Conservation (phyloP, 1,139 yeast species). For the Nakaseomyces delphensis region DNA sequence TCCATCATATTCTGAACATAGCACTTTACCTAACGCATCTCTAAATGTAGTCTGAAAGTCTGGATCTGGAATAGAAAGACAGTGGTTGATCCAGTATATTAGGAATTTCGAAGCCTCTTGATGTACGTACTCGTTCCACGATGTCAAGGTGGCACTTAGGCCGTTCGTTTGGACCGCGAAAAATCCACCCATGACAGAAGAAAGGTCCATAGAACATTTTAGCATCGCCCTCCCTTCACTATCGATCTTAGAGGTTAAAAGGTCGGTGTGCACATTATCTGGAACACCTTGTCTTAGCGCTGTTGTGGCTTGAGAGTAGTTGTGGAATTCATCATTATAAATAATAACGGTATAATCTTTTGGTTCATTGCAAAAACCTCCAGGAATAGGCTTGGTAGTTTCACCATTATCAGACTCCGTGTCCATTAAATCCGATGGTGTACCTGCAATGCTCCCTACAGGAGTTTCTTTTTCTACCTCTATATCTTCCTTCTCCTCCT, state of each 20-base stretch:
- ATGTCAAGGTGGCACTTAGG: slow-evolving; percentile 46
- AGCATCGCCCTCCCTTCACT: slow-evolving; percentile 34
- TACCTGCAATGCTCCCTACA: neutral
- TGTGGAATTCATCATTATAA: slow-evolving; percentile 72
- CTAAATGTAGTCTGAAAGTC: slow-evolving; percentile 33
- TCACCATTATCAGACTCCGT: neutral
- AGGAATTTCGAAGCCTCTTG: slow-evolving; percentile 40
- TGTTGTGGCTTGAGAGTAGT: slow-evolving; percentile 37
- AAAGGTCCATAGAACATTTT: slow-evolving; percentile 22
- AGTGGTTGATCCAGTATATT: slow-evolving; percentile 43
- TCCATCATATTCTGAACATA: slow-evolving; percentile 20
- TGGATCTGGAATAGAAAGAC: slow-evolving; percentile 34
- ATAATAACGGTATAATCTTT: slow-evolving; percentile 42
- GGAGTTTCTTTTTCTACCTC: slow-evolving; percentile 3
- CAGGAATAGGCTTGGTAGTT: slow-evolving; percentile 3
- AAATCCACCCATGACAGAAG: slow-evolving; percentile 28
- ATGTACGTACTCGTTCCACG: slow-evolving; percentile 41
- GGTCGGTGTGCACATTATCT: slow-evolving; percentile 28
- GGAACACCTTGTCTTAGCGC: slow-evolving; percentile 33
- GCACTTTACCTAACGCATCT: slow-evolving; percentile 28
- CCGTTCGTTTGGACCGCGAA: slow-evolving; percentile 41
- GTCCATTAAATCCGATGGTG: slow-evolving; percentile 5
- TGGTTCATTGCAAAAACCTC: slow-evolving; percentile 8
- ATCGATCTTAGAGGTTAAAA: slow-evolving; percentile 32
- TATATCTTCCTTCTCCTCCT: neutral